Conservation (phyloP, 2,329 filamentous ascomycete species). For the Helminthosporium solani region DNA sequence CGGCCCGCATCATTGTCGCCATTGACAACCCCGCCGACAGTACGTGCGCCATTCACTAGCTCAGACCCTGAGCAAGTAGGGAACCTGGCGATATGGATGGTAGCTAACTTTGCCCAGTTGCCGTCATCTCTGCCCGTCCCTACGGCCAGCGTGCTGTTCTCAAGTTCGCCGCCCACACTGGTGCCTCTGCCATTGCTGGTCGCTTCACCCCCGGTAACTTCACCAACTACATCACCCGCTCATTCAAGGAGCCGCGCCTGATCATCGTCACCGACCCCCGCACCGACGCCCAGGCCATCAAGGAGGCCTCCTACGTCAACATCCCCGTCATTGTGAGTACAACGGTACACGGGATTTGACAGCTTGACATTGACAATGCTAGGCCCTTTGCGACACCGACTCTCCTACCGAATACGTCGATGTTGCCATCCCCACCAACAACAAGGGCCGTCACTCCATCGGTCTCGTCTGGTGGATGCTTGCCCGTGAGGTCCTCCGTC, state of each 20-base stretch:
- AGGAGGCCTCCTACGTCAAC: constrained; percentile 99
- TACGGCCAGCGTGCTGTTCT: constrained; percentile 99
- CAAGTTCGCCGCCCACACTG: constrained; percentile 99
- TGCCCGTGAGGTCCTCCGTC: constrained; percentile 98
- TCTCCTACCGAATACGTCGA: constrained; percentile 99
- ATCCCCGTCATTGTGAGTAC: constrained; percentile 80
- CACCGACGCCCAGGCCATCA: constrained; percentile 99
- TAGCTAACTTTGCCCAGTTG: constrained; percentile 31
- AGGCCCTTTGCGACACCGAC: constrained; percentile 95
- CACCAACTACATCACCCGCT: constrained; percentile 99
- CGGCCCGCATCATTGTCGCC: constrained; percentile 96
- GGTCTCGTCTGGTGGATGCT: constrained; percentile 99
- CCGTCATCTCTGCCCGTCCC: constrained; percentile 98
- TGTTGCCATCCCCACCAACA: constrained; percentile 99
- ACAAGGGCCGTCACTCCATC: constrained; percentile 99
- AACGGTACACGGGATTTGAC: background rate
- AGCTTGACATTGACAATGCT: constrained; percentile 9
- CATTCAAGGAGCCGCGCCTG: constrained; percentile 99
- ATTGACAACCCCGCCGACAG: constrained; percentile 98
- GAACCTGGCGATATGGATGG: background rate
- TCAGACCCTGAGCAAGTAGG: background rate
- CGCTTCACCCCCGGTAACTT: constrained; percentile 99
- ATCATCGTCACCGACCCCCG: constrained; percentile 99
- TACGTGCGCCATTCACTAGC: constrained; percentile 52
- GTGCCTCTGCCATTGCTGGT: constrained; percentile 95